Evolutionary conservation across 2,329 filamentous ascomycete species (phyloP).

Genomic region (Dothiorella sarmentorum): DNA sequence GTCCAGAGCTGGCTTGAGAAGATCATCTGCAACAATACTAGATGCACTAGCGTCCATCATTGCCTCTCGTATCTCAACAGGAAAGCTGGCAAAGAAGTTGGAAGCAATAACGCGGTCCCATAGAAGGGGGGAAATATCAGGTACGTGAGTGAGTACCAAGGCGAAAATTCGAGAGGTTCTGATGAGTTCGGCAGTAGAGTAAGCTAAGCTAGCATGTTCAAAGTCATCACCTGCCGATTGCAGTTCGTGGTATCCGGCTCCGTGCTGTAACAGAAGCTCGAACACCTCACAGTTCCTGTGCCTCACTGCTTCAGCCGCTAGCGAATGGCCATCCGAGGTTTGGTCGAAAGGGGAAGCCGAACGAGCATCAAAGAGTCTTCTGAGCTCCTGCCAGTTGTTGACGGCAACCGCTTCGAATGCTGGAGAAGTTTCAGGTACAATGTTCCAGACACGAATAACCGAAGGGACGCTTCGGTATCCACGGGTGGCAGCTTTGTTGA

Average conservation of each 20-base stretch:
- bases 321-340: background rate
- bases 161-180: too few relatives aligned
- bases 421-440: background rate
- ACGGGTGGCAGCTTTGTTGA: background rate
- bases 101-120: too few relatives aligned
- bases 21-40: too few relatives aligned
- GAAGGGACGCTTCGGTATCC: background rate
- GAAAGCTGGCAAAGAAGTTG: too few relatives aligned
- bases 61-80: too few relatives aligned
- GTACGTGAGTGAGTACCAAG: too few relatives aligned
- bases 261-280: background rate
- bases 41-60: too few relatives aligned
- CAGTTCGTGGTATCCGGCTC: background rate
- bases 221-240: background rate
- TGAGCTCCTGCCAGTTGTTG: background rate
- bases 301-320: background rate
- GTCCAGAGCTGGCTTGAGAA: too few relatives aligned
- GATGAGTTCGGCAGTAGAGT: too few relatives aligned
- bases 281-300: background rate
- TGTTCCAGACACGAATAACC: background rate
- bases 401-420: background rate
- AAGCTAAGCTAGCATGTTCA: too few relatives aligned
- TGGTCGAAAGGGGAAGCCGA: background rate
- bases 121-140: too few relatives aligned
- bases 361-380: background rate